Base-by-base conservation (phyloP, 176 grass and related monocot species). In the Carex kokanica region DNA sequence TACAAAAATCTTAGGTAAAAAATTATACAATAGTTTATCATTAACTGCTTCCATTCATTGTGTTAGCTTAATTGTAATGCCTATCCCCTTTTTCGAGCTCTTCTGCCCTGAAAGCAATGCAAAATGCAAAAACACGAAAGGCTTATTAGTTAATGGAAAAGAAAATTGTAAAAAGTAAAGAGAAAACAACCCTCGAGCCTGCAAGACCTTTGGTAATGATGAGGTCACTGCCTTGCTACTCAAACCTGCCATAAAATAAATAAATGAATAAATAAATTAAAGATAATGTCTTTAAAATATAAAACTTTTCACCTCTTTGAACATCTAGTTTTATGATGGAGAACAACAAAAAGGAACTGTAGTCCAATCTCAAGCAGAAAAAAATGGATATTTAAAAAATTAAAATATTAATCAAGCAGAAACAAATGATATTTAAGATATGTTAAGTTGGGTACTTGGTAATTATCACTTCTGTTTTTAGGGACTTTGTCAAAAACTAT, bases 151-250 rank as follows among this genome's bases (percentile, higher is more conserved):
- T 64, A 34, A 2, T 64, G 38, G 9, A 47, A 81, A 67, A 52
- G 23, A 82, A 82, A 82, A 67, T 9, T 62, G 47, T 64, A 41
- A 21, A 80, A 68, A 67, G 20, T 63, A 63, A 67, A 82, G 47
- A 67, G 6, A 67, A 45, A 14, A 65, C 64, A 49, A 49, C 41
- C 24, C 61, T 67, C 17, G n/a, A 51, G 27, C 25, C 13, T 55
- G 23, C 32, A 17, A 54, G 13, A 77, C 73, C 73, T 81, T 81
- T 65, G 53, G 80, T 51, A 67, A 51, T 82, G 43, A 82, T 31
- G 80, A 82, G 21, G 47, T 52, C 25, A 12, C 58, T 17, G 2
- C 62, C 21, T 82, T 82, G 45, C 61, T 66, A 24, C 61, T 82
- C 60, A 49, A 54, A 47, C 60, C 80, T 82, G 43, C 43, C 80